These are phyloP conservation scores for Botryobasidium botryosum DNA, from an alignment of 768 basidiomycete species.

Conservation along the genomic window DNA sequence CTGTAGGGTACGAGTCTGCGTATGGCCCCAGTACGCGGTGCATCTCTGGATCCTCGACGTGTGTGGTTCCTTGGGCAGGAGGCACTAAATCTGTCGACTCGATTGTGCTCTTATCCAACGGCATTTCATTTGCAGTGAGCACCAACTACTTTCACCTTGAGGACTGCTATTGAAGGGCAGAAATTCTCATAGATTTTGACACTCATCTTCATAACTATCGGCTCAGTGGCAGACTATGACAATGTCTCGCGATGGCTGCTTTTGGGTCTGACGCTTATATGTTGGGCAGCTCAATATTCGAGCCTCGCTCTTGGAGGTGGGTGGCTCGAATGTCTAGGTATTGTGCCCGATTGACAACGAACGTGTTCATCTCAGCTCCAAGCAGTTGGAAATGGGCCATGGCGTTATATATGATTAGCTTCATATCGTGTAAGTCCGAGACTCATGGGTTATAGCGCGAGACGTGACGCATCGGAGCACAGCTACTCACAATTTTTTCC, in stretches of 20 bases:
- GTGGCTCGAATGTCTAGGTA: slow-evolving; percentile 17
- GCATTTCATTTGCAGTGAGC: too few species aligned
- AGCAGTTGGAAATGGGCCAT: slow-evolving; percentile 57
- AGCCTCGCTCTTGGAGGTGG: slow-evolving; percentile 55
- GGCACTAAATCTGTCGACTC: slow-evolving; percentile 62
- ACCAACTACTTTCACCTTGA: too few species aligned
- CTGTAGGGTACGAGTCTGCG: slow-evolving; percentile 51
- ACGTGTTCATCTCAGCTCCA: slow-evolving; percentile 29
- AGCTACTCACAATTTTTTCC: neutral
- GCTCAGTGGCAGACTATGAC: slow-evolving; percentile 53
- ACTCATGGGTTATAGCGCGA: neutral
- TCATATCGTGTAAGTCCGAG: slow-evolving; percentile 37
- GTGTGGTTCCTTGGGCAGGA: slow-evolving; percentile 64
- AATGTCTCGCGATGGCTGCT: slow-evolving; percentile 65
- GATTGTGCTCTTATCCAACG: slow-evolving; percentile 57
- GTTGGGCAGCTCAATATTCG: slow-evolving; percentile 68
- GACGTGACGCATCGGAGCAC: too few species aligned
- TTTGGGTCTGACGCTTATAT: slow-evolving; percentile 47
- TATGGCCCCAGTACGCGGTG: slow-evolving; percentile 58
- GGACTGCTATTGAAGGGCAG: too few species aligned
- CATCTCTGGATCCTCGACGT: slow-evolving; percentile 33
- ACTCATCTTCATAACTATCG: slow-evolving; percentile 61
- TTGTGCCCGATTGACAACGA: too few species aligned
- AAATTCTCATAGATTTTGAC: slow-evolving; percentile 66
- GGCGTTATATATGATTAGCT: slow-evolving; percentile 64